Base-by-base conservation (phyloP, 257 asterid genomes). In the Penstemon barbatus region DNA sequence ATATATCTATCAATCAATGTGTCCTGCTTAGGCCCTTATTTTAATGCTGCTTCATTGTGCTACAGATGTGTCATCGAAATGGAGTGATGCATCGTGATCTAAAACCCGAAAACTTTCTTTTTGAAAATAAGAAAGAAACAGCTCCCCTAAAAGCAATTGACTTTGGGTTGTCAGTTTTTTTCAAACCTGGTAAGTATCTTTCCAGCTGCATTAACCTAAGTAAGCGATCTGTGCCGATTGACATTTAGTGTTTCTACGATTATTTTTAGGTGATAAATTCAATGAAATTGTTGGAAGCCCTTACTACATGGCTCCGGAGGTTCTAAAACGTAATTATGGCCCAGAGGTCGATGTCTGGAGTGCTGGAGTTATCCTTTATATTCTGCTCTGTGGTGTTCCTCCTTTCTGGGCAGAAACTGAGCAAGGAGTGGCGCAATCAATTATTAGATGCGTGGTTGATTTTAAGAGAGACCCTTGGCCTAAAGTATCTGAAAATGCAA, bases 331-430 rank as follows among this genome's bases (percentile, higher is more conserved):
- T 12, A 81, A 83, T 58, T 87, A 87, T 68, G 95, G 91, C 42
- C 91, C 84, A 2, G 95, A 85, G 72, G 79, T 87, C 54, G 95
- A 85, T 11, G 71, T 85, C 46, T 85, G 95, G 91, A 87, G 95
- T 76, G 89, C 89, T 63, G 91, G 95, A 43, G 88, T 85, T 55
- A 83, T 85, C 73, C 91, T 85, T 61, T 87, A 85, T 77, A 87
- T 87, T 78, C 83, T 87, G 54, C 89, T 87, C 44, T 87, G 95
- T 33, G 95, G 95, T 41, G 89, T 87, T 74, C 95, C 95, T 63
- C 95, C 95, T 65, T 87, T 87, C 65, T 87, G 95, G 95, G 91
- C 95, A 86, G 92, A 86, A 84, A 86, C 89, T 42, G 92, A 86
- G 74, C 89, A 86, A 78, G 92, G 89, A 75, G 92, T 86, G 53